A percentile compares a stretch with the other conserved stretches of the same genome.
These are phyloP conservation scores for Stevia rebaudiana DNA, from an alignment of 140 eudicot species.

Conservation along the genomic window DNA sequence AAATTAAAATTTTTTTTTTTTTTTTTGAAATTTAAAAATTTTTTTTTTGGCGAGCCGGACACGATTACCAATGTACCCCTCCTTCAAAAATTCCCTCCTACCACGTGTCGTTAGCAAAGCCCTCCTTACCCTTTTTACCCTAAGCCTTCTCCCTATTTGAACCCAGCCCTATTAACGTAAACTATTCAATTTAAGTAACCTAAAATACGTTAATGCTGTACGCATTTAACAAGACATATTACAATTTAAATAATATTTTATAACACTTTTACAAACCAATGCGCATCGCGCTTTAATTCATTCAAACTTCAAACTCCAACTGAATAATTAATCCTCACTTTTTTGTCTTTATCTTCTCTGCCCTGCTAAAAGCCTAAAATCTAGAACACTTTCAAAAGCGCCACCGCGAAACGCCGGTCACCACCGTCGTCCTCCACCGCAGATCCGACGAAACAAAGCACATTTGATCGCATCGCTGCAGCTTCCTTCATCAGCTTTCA, in stretches of 20 bases:
- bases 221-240: not conserved
- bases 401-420: slow-evolving; percentile 17
- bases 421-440: slow-evolving; percentile 14
- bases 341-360: slow-evolving; percentile 7
- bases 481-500: slow-evolving; percentile 4
- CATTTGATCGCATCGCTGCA: slow-evolving; percentile 3
- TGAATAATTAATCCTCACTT: slow-evolving; percentile 14
- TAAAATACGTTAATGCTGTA: not conserved
- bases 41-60: no score
- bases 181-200: not conserved
- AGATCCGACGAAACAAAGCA: slow-evolving; percentile 1
- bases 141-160: no score
- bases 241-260: not conserved
- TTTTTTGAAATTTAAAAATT: no score
- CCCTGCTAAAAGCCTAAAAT: slow-evolving; percentile 16
- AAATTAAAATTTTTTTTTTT: no score
- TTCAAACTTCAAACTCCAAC: slow-evolving; percentile 19
- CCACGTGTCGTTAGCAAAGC: no score
- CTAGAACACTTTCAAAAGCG: slow-evolving; percentile 19
- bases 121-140: no score
- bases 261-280: not conserved
- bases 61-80: no score
- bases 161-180: no score
- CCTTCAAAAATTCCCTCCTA: no score
- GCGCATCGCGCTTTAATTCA: slow-evolving; percentile 19